Evolutionary conservation across 129 eudicot genomes (phyloP).

Genomic region (Oenanthe sinensis): DNA sequence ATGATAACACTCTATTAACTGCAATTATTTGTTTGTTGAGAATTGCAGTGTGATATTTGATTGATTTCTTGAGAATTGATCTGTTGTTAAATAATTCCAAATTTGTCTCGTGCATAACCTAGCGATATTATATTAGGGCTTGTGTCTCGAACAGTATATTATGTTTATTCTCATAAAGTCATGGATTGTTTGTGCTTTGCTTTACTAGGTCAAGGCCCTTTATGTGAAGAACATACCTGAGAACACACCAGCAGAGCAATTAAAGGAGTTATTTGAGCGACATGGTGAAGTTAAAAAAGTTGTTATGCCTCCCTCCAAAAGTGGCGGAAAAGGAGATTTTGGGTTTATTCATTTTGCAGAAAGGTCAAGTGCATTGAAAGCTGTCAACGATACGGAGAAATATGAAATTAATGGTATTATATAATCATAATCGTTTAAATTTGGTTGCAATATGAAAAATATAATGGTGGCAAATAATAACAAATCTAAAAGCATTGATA

Average conservation of each 20-base stretch:
- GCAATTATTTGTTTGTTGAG: not conserved
- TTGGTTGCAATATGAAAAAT: not conserved
- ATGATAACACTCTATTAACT: not conserved
- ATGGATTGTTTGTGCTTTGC: not conserved
- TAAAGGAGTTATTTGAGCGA: slow-evolving; percentile 80
- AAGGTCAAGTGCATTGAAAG: slow-evolving; percentile 86
- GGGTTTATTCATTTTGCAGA: slow-evolving; percentile 96
- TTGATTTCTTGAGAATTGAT: not conserved
- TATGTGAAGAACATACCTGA: slow-evolving; percentile 98
- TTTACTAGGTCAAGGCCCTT: slow-evolving; percentile 75
- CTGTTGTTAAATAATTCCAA: not conserved
- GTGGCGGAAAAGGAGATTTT: slow-evolving; percentile 91
- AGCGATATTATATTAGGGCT: not conserved
- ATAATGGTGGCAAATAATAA: not conserved
- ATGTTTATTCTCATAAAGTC: not conserved
- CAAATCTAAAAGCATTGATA: not conserved
- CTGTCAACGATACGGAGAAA: slow-evolving; percentile 78
- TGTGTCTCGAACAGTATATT: not conserved
- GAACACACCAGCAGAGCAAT: slow-evolving; percentile 61
- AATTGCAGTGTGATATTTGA: not conserved
- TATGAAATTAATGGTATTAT: slow-evolving; percentile 74
- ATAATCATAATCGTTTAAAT: not conserved
- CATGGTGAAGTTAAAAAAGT: slow-evolving; percentile 97
- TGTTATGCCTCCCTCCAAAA: slow-evolving; percentile 87
- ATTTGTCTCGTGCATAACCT: not conserved